phyloP scores from a whole-genome alignment of 345 rosid species.

The Cardamine occulta region DNA sequence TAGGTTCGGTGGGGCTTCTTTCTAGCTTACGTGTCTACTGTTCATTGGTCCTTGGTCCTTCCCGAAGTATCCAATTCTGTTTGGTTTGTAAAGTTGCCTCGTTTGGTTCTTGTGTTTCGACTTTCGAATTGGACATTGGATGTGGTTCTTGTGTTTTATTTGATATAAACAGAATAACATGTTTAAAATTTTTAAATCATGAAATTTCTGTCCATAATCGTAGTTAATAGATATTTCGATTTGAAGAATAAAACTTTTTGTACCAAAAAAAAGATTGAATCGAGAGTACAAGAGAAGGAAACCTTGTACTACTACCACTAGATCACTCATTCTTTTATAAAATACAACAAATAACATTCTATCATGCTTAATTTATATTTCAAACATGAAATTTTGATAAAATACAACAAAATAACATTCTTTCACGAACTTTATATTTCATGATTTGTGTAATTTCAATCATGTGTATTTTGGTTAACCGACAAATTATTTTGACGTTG shows the following conservation, averaged over 20 bases:
- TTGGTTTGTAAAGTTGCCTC: conserved; percentile 23
- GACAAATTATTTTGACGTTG: background rate
- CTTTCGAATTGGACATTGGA: background rate
- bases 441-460: background rate
- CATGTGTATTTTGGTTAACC: background rate
- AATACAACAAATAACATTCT: background rate
- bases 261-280: background rate
- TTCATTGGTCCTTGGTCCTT: background rate
- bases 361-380: background rate
- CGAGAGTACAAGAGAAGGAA: background rate
- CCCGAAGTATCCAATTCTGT: conserved; percentile 22
- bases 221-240: background rate
- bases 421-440: background rate
- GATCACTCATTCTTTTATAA: background rate
- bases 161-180: background rate
- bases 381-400: background rate
- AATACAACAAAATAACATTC: background rate
- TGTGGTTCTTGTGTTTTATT: background rate
- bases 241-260: background rate
- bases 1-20: conserved; percentile 46
- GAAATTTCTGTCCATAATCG: background rate
- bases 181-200: background rate
- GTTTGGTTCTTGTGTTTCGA: conserved; percentile 20
- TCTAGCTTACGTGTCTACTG: conserved; percentile 41
- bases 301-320: background rate